Percentiles rank a stretch among this genome's conserved stretches.
phyloP scores from a whole-genome alignment of 345 rosid genomes.

The Barbarea vulgaris region DNA sequence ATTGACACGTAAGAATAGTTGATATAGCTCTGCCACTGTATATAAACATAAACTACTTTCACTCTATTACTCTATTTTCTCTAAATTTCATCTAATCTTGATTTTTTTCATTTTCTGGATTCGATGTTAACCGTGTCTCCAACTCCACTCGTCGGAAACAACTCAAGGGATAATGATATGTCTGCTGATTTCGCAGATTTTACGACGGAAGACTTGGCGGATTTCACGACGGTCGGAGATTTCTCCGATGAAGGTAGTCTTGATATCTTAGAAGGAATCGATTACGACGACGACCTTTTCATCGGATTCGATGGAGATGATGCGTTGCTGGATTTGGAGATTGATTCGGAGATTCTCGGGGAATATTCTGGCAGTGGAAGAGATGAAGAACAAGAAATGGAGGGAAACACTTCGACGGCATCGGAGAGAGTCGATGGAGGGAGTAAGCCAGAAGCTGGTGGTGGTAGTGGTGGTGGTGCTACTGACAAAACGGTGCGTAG shows the following conservation, averaged over 20 bases:
- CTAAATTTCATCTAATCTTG: constrained; percentile 3
- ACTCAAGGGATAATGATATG: constrained; percentile 43
- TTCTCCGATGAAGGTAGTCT: constrained; percentile 39
- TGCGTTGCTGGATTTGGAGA: constrained; percentile 69
- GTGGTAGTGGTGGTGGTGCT: constrained; percentile 44
- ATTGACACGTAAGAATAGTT: too few species aligned
- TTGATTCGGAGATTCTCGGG: constrained; percentile 65
- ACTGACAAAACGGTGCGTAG: constrained; percentile 41
- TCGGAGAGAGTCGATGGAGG: constrained; percentile 34
- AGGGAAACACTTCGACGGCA: constrained; percentile 48
- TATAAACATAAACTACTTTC: not conserved
- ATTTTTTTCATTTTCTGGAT: constrained; percentile 15
- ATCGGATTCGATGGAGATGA: constrained; percentile 61
- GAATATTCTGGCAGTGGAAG: constrained; percentile 60
- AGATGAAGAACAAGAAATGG: constrained; percentile 61
- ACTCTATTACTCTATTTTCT: constrained; percentile 36
- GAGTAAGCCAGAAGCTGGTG: constrained; percentile 49
- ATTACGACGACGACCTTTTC: constrained; percentile 81
- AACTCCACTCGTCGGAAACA: constrained; percentile 51
- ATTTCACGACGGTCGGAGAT: constrained; percentile 46
- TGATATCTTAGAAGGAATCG: constrained; percentile 54
- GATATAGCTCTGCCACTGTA: too few species aligned
- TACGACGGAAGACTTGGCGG: constrained; percentile 51
- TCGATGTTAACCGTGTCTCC: constrained; percentile 81
- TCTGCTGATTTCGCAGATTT: constrained; percentile 51